Conservation (phyloP, 129 eudicot genomes). For the Tanacetum coccineum region DNA sequence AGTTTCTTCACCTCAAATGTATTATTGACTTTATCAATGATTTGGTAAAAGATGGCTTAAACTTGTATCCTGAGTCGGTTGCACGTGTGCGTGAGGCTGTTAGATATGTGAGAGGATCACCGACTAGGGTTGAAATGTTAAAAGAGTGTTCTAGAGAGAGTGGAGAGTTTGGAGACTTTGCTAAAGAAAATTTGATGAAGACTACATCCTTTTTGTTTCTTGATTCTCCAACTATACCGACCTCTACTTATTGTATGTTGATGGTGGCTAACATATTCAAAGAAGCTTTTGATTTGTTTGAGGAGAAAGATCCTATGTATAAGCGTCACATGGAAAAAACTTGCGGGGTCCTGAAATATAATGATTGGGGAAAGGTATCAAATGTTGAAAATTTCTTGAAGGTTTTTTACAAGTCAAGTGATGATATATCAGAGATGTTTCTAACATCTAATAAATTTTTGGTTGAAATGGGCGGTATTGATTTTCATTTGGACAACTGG, state of each 20-base stretch:
- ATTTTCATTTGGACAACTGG: neutral
- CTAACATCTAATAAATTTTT: neutral
- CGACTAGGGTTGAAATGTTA: neutral
- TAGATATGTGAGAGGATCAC: neutral
- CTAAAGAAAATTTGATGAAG: neutral
- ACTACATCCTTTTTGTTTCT: neutral
- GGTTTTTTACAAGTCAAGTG: neutral
- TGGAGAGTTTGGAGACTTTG: neutral
- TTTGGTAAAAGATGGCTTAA: neutral
- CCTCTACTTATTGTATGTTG: neutral
- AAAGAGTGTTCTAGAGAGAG: neutral
- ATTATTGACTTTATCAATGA: constrained; percentile 12
- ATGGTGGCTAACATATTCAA: neutral
- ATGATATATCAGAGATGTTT: neutral
- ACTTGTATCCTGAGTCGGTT: neutral
- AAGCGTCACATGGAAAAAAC: neutral
- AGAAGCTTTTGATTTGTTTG: neutral
- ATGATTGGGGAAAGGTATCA: neutral
- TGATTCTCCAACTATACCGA: neutral
- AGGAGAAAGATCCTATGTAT: neutral
- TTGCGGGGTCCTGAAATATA: neutral
- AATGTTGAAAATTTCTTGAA: neutral
- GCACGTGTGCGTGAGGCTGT: constrained; percentile 2
- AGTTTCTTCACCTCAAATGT: constrained; percentile 16
- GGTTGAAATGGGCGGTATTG: neutral